A percentile compares a stretch with the other conserved stretches of the same genome.
Evolutionary conservation across 495 filamentous ascomycete species (phyloP).

Genomic region (Aspergillus indologenus): DNA sequence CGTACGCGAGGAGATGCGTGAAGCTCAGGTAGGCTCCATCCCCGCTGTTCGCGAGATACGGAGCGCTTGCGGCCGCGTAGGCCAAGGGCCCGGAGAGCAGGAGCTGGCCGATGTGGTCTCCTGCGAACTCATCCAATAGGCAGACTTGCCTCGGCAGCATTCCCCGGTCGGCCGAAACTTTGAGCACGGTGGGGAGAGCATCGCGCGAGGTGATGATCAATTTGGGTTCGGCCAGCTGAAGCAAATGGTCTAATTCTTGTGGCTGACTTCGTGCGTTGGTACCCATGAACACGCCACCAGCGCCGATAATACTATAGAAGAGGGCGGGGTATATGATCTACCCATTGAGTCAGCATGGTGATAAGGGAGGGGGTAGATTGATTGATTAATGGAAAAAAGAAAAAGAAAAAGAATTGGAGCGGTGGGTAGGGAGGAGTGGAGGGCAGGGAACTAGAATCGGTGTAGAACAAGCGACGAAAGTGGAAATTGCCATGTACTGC

Average conservation of each 20-base stretch:
- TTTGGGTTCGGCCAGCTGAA: slow-evolving; percentile 26
- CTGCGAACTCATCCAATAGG: slow-evolving; percentile 43
- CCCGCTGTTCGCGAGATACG: slow-evolving; percentile 19
- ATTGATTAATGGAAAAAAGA: slow-evolving; percentile 10
- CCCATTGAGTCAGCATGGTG: slow-evolving; percentile 10
- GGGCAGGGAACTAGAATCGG: slow-evolving; percentile 13
- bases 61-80: slow-evolving; percentile 18
- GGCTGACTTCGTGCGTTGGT: slow-evolving; percentile 31
- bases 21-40: slow-evolving; percentile 30
- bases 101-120: slow-evolving; percentile 35
- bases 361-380: neutral
- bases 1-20: slow-evolving; percentile 44
- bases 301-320: slow-evolving; percentile 48
- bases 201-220: slow-evolving; percentile 41
- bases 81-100: slow-evolving; percentile 25
- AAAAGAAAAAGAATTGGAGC: slow-evolving; percentile 9
- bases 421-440: slow-evolving; percentile 2
- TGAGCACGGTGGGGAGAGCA: slow-evolving; percentile 40
- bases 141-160: slow-evolving; percentile 51
- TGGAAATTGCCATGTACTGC: neutral
- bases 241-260: slow-evolving; percentile 28
- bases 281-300: slow-evolving; percentile 35
- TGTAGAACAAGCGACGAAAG: slow-evolving; percentile 11
- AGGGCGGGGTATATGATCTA: slow-evolving; percentile 49
- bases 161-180: slow-evolving; percentile 41